A percentile compares a stretch with the other conserved stretches of the same genome.
phyloP scores from a whole-genome alignment of 768 basidiomycete species.

The Russula dissimulans region DNA sequence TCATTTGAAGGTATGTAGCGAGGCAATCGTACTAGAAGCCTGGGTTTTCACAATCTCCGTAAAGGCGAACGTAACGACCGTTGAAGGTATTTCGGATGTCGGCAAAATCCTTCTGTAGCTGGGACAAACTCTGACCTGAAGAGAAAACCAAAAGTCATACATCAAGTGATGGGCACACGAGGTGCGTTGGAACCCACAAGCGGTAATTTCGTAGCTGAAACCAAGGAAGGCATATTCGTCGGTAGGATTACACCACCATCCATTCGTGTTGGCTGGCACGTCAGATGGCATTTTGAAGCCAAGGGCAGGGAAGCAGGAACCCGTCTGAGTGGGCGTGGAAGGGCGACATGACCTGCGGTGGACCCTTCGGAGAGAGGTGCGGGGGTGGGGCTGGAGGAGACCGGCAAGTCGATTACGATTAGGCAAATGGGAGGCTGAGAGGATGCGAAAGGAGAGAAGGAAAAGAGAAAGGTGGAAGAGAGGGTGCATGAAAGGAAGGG shows the following conservation, averaged over 20 bases:
- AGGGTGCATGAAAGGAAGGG: not conserved
- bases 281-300: conserved; percentile 47
- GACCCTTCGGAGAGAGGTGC: not conserved
- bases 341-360: conserved; percentile 1
- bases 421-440: not conserved
- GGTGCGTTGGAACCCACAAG: conserved; percentile 34
- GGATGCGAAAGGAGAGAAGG: not conserved
- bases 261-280: conserved; percentile 29
- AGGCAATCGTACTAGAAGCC: conserved; percentile 31
- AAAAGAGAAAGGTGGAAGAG: not conserved
- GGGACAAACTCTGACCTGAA: conserved; percentile 45
- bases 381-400: not conserved
- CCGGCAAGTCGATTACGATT: not conserved
- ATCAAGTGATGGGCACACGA: not conserved
- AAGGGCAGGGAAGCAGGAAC: conserved; percentile 31
- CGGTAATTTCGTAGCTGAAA: conserved; percentile 64
- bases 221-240: conserved; percentile 71
- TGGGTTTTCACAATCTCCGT: conserved; percentile 31
- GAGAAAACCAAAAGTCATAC: not conserved
- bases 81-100: conserved; percentile 51
- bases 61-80: conserved; percentile 52
- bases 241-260: conserved; percentile 45
- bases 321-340: not conserved
- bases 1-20: not conserved
- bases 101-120: conserved; percentile 47